A percentile compares a stretch with the other conserved stretches of the same genome.
Evolutionary conservation across 176 grass and related monocot genomes (phyloP).

Genomic region (Zoysia pacifica): DNA sequence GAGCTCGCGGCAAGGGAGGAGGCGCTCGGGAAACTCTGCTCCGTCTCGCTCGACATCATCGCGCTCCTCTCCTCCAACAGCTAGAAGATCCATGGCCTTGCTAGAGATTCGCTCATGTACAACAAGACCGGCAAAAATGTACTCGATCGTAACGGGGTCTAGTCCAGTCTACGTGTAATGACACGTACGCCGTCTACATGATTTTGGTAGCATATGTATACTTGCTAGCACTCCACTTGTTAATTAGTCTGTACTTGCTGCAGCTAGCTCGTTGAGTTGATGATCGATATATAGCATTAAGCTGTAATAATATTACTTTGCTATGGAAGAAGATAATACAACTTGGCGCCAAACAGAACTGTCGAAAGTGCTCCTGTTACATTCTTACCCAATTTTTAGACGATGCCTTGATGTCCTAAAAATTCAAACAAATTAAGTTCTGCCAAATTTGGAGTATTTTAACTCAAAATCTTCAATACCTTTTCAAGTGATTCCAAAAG

Average conservation of each 20-base stretch:
- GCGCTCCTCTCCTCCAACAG: conserved; percentile 36
- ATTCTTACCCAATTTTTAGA: too few relatives aligned
- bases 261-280: background rate
- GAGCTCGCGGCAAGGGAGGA: conserved; percentile 60
- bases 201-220: background rate
- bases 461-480: too few relatives aligned
- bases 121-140: too few relatives aligned
- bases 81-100: background rate
- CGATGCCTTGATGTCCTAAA: too few relatives aligned
- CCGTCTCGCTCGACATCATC: conserved; percentile 78
- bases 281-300: background rate
- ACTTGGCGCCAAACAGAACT: too few relatives aligned
- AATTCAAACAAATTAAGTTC: too few relatives aligned
- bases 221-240: background rate
- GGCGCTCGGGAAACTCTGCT: conserved; percentile 64
- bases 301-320: background rate
- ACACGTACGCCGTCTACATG: conserved; percentile 21
- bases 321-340: too few relatives aligned
- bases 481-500: too few relatives aligned
- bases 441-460: too few relatives aligned
- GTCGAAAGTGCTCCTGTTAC: too few relatives aligned
- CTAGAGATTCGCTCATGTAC: too few relatives aligned
- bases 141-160: too few relatives aligned
- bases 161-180: conserved; percentile 41
- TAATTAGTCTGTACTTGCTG: background rate